Percentiles rank a stretch among this genome's conserved stretches.
Conservation (phyloP, 164 flowering plant species). For the Echeveria elegans region DNA sequence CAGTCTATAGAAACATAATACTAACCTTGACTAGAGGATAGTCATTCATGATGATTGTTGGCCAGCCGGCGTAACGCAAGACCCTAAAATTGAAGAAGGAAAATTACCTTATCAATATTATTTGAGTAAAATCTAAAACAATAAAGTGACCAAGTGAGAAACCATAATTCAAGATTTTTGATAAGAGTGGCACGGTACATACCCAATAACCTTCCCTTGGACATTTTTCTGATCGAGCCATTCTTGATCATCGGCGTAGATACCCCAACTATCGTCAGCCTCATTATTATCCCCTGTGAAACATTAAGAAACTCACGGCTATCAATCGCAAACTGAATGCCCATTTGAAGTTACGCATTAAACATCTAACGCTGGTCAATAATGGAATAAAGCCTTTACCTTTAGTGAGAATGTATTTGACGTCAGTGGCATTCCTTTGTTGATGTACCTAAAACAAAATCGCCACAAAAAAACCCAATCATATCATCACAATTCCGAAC, state of each 20-base stretch:
- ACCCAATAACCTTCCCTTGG: constrained; percentile 23
- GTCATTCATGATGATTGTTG: constrained; percentile 25
- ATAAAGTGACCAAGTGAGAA: too few relatives aligned
- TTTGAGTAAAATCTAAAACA: neutral
- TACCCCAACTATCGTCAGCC: constrained; percentile 15
- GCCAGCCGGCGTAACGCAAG: constrained; percentile 27
- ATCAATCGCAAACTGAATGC: neutral
- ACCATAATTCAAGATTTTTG: neutral
- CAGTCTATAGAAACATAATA: neutral
- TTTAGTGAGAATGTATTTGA: constrained; percentile 1
- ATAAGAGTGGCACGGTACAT: neutral
- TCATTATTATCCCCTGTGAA: constrained; percentile 18
- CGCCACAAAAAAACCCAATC: neutral
- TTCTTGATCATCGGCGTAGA: constrained; percentile 16
- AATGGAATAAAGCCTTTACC: neutral
- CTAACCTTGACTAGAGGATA: constrained; percentile 27
- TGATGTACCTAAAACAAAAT: constrained; percentile 1
- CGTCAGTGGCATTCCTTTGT: neutral
- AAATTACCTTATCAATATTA: neutral
- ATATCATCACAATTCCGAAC: too few relatives aligned
- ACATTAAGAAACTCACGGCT: neutral
- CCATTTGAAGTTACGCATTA: neutral
- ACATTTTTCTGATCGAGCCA: constrained; percentile 22
- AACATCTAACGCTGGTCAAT: neutral
- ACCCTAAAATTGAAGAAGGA: constrained; percentile 13